phyloP scores from a whole-genome alignment of 352 stramenopile species.

The Phytophthora gonapodyides region DNA sequence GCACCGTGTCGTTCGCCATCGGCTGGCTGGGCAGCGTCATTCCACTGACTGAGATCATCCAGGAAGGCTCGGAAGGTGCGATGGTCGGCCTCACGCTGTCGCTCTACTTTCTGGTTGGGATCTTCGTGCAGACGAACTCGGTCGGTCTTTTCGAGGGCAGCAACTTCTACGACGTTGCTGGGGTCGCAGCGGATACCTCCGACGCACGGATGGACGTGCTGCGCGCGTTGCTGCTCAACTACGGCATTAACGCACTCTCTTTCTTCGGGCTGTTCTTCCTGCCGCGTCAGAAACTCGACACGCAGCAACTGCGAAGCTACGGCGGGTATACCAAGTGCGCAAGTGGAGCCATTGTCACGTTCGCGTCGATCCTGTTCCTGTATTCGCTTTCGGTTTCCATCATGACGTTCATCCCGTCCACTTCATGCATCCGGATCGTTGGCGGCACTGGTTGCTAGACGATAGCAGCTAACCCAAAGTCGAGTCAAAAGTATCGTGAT shows the following conservation, averaged over 20 bases:
- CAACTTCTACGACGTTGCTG: constrained; percentile 42
- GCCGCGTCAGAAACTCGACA: constrained; percentile 62
- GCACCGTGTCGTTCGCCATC: constrained; percentile 25
- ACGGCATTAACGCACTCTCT: constrained; percentile 46
- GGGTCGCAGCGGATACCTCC: constrained; percentile 26
- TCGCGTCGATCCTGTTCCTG: constrained; percentile 43
- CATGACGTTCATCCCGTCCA: constrained; percentile 49
- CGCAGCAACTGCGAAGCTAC: constrained; percentile 63
- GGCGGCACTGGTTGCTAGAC: constrained; percentile 44
- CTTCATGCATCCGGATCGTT: constrained; percentile 35
- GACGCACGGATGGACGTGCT: constrained; percentile 33
- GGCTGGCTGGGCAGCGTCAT: constrained; percentile 35
- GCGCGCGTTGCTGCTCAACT: constrained; percentile 43
- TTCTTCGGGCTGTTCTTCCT: constrained; percentile 45
- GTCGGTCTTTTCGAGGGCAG: constrained; percentile 36
- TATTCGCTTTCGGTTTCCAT: constrained; percentile 51
- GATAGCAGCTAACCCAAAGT: background rate
- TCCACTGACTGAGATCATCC: constrained; percentile 57
- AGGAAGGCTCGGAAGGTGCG: constrained; percentile 57
- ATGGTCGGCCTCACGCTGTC: constrained; percentile 52
- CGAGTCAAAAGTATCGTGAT: too few relatives aligned
- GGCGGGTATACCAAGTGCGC: constrained; percentile 64
- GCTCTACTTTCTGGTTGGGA: constrained; percentile 42
- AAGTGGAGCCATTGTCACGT: constrained; percentile 44
- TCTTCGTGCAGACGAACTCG: constrained; percentile 48